phyloP scores from a whole-genome alignment of 306 rosid genomes.

The Hylodesmum podocarpum region DNA sequence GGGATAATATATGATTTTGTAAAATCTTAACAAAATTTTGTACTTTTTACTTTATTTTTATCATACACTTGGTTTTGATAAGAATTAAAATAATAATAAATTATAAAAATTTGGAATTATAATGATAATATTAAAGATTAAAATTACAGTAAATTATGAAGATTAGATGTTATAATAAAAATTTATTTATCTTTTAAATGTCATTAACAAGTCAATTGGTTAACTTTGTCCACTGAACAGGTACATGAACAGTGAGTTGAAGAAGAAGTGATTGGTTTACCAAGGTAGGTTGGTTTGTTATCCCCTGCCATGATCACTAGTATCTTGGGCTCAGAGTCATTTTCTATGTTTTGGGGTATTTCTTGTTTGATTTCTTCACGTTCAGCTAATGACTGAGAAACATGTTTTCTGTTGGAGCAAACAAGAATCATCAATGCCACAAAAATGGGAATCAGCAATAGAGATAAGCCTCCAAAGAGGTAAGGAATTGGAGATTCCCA shows the following conservation, averaged over 20 bases:
- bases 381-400: slow-evolving; percentile 2
- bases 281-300: slow-evolving; percentile 26
- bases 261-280: slow-evolving; percentile 22
- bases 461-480: slow-evolving; percentile 60
- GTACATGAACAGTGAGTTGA: not conserved
- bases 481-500: slow-evolving; percentile 71
- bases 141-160: too few relatives aligned
- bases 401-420: slow-evolving; percentile 46
- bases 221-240: not conserved
- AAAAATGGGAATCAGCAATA: slow-evolving; percentile 46
- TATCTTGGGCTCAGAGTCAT: slow-evolving; percentile 10
- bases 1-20: too few relatives aligned
- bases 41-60: too few relatives aligned
- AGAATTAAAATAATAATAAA: too few relatives aligned
- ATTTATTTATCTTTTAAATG: too few relatives aligned
- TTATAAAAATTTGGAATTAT: too few relatives aligned
- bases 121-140: too few relatives aligned
- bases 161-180: too few relatives aligned
- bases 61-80: too few relatives aligned
- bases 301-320: slow-evolving; percentile 39
- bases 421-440: slow-evolving; percentile 53
- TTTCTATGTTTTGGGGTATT: slow-evolving; percentile 1
- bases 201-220: not conserved
- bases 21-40: slow-evolving; percentile 4
- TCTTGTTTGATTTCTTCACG: slow-evolving; percentile 2